Conservation (phyloP, 2,329 filamentous ascomycete species). For the Seiridium unicorne region DNA sequence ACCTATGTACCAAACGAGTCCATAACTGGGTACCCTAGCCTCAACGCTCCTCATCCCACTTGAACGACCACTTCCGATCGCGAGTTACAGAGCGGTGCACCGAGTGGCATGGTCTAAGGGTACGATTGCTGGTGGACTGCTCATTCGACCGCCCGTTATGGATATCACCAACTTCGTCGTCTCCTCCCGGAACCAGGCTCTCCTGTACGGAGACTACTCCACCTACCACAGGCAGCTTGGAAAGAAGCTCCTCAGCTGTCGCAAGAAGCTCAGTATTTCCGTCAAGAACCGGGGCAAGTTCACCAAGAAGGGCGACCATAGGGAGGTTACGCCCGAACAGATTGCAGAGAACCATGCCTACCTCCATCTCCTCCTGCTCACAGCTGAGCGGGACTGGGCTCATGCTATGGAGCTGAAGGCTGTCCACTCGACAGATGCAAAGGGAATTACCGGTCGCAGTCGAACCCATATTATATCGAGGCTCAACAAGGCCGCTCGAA, state of each 20-base stretch:
- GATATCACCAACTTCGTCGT: constrained; percentile 86
- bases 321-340: constrained; percentile 70
- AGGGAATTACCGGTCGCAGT: constrained; percentile 75
- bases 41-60: no score
- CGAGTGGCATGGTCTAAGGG: not conserved
- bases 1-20: no score
- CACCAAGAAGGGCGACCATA: constrained; percentile 53
- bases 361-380: constrained; percentile 76
- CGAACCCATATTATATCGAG: constrained; percentile 88
- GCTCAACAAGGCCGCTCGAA: constrained; percentile 73
- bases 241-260: constrained; percentile 76
- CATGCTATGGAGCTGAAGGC: constrained; percentile 95
- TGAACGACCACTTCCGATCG: no score
- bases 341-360: constrained; percentile 76
- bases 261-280: constrained; percentile 80
- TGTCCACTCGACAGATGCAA: constrained; percentile 73
- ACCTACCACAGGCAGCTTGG: constrained; percentile 79
- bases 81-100: no score
- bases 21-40: no score
- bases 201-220: constrained; percentile 85
- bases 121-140: not conserved
- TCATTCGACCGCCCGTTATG: constrained; percentile 50
- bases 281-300: constrained; percentile 89
- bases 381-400: constrained; percentile 89
- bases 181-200: constrained; percentile 75